phyloP scores from a whole-genome alignment of 352 stramenopile genomes.

The Lagenidium giganteum region DNA sequence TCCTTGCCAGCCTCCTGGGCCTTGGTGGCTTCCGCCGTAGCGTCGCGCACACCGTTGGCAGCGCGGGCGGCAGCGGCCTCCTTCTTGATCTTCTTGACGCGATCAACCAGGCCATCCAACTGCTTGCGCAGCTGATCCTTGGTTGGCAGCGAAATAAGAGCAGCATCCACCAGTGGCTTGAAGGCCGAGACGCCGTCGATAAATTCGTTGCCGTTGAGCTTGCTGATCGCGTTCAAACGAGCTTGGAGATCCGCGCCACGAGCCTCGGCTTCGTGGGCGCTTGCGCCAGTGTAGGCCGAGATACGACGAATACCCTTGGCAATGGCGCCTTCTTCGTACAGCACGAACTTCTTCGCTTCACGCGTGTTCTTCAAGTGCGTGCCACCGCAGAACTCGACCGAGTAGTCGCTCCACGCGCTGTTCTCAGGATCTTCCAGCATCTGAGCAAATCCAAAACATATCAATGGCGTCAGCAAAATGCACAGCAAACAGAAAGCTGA shows the following conservation, averaged over 20 bases:
- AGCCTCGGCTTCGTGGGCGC: conserved; percentile 83
- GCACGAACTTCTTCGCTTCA: conserved; percentile 95
- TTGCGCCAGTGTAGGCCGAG: conserved; percentile 89
- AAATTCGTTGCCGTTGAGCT: conserved; percentile 68
- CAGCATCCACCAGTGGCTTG: conserved; percentile 85
- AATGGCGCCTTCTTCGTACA: conserved; percentile 96
- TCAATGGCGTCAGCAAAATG: too few species aligned
- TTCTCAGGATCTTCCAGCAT: conserved; percentile 87
- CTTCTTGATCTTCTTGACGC: conserved; percentile 82
- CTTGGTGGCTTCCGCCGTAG: conserved; percentile 40
- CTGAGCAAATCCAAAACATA: neutral
- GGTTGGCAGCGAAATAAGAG: conserved; percentile 89
- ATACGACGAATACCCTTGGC: conserved; percentile 97
- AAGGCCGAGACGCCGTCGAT: conserved; percentile 87
- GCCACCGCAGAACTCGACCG: conserved; percentile 99
- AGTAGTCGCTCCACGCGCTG: conserved; percentile 88
- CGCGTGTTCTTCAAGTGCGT: conserved; percentile 97
- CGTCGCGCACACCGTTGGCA: conserved; percentile 65
- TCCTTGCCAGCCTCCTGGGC: conserved; percentile 56
- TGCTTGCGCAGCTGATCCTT: conserved; percentile 83
- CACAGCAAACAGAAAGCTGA: conserved; percentile 1
- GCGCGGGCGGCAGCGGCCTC: conserved; percentile 59
- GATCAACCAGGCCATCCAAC: conserved; percentile 64
- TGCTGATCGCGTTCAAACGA: conserved; percentile 73
- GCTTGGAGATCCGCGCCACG: conserved; percentile 78